Base-by-base conservation (phyloP, 2,329 filamentous ascomycete genomes). In the Penicillium sp. region DNA sequence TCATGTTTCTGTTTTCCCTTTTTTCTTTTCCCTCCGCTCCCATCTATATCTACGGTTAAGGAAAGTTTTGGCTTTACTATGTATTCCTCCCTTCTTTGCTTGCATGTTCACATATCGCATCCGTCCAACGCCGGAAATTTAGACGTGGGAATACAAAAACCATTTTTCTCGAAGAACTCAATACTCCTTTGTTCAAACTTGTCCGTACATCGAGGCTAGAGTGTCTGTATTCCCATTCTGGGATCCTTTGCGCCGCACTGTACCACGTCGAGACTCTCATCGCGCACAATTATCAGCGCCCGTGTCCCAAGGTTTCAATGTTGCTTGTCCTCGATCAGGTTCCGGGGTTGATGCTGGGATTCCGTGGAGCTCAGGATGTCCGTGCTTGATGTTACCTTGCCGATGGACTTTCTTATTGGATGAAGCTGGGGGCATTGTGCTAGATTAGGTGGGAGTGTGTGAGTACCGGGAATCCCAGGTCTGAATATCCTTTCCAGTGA, bases 131-230 rank as follows among this genome's bases (percentile, higher is more conserved):
- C 45, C 48, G 44, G 44, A 46, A 53, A 56, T 58, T 21, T 21
- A 58, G 53, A 58, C 47, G 33, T 52, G 52, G 49, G 52, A 58
- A 48, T 57, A 56, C 53, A 51, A 58, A 52, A 49, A 12, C 28
- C 21, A n/a, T 36, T 13, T 24, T 34, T 21, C 28, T 29, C 24
- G 28, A 12, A 29, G 28, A 12, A 9, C 7, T 12, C 8, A 29
- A 29, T 6, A 9, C 10, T 28, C 24, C 8, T 28, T 28, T 3
- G 6, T 24, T 45, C 49, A 45, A 39, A 51, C 45, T 43, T 49
- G 18, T 2, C 47, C 47, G 46, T 31, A 49, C 15, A 26, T 39
- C n/a, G 42, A 43, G 28, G 46, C 49, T 8, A 33, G 41, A 44
- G n/a, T 52, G 42, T 31, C 29, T 48, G 50, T 53, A 44, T 39